A percentile compares a stretch with the other conserved stretches of the same genome.
Evolutionary conservation across 345 rosid genomes (phyloP).

Genomic region (Mangifera indica): DNA sequence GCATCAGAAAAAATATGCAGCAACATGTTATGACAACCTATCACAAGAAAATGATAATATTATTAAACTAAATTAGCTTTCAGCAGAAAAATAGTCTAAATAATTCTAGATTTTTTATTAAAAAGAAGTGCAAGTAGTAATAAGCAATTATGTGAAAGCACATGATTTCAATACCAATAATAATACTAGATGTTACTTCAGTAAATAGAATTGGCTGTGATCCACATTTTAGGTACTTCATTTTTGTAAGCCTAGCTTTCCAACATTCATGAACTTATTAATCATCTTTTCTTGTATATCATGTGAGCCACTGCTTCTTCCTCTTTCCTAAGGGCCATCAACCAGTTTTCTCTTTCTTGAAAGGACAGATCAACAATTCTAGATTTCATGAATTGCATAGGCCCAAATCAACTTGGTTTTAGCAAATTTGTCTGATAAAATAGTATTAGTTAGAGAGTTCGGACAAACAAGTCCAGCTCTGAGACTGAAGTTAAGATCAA

Average conservation of each 20-base stretch:
- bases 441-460: neutral
- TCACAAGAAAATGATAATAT: slow-evolving; percentile 14
- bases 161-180: neutral
- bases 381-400: neutral
- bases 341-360: neutral
- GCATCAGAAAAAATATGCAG: slow-evolving; percentile 17
- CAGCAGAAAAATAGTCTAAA: neutral
- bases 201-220: neutral
- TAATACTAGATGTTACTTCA: neutral
- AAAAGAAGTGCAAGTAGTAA: neutral
- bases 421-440: neutral
- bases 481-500: neutral
- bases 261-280: neutral
- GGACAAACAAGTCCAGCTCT: neutral
- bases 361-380: neutral
- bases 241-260: neutral
- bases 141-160: neutral
- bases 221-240: neutral
- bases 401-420: neutral
- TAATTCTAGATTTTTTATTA: neutral
- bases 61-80: slow-evolving; percentile 1
- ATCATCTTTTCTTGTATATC: neutral
- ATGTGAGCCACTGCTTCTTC: neutral
- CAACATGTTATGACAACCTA: slow-evolving; percentile 10
- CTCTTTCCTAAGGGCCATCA: too few species aligned